These are phyloP conservation scores for Ramularia endophylla DNA, from an alignment of 2,329 filamentous ascomycete species.

Conservation along the genomic window DNA sequence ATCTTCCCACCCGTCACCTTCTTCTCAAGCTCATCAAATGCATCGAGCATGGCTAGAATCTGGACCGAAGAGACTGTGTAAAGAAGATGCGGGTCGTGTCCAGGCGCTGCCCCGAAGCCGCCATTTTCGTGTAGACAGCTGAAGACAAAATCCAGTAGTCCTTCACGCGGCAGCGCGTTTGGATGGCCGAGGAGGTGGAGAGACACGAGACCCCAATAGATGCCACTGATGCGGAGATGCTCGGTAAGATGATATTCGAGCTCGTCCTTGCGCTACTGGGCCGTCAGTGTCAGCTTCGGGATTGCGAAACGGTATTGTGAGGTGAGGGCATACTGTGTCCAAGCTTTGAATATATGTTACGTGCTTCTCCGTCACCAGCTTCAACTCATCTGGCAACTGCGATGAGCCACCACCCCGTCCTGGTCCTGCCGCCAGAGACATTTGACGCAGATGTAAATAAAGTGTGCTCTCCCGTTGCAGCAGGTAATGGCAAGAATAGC, in stretches of 20 bases:
- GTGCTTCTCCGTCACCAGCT: slow-evolving; percentile 59
- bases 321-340: slow-evolving; percentile 59
- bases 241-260: slow-evolving; percentile 98
- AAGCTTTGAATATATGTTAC: slow-evolving; percentile 90
- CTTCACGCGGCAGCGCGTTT: slow-evolving; percentile 70
- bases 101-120: slow-evolving; percentile 88
- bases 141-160: slow-evolving; percentile 87
- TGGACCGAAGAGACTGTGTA: slow-evolving; percentile 95
- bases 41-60: slow-evolving; percentile 81
- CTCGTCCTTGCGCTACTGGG: slow-evolving; percentile 71
- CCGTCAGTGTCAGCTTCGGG: slow-evolving; percentile 34
- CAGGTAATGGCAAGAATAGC: no score
- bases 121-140: slow-evolving; percentile 86
- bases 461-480: no score
- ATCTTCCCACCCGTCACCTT: slow-evolving; percentile 60
- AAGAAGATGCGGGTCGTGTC: slow-evolving; percentile 92
- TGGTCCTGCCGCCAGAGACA: slow-evolving; percentile 57
- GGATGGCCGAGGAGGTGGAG: slow-evolving; percentile 78
- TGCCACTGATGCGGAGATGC: slow-evolving; percentile 86
- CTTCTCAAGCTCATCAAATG: slow-evolving; percentile 72
- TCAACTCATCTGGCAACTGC: slow-evolving; percentile 41
- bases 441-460: slow-evolving; percentile 23
- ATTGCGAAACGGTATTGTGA: not conserved
- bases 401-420: slow-evolving; percentile 45
- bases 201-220: slow-evolving; percentile 93